Percentiles rank a stretch among this genome's conserved stretches.
Evolutionary conservation across 805 yeast species (phyloP).

Genomic region (Pichia deserticola): DNA sequence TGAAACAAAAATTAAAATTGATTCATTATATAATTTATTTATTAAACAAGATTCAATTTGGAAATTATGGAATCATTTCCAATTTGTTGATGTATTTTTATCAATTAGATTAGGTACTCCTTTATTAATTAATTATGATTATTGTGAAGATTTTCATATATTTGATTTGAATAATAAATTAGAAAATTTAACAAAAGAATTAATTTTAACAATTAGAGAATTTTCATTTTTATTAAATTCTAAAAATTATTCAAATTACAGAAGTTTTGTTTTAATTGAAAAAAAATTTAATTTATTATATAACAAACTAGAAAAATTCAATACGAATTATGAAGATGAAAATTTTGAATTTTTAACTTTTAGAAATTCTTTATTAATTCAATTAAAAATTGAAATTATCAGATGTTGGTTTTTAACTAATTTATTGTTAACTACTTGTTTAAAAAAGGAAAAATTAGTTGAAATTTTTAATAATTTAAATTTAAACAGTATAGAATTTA

Average conservation of each 20-base stretch:
- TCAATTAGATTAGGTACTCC: conserved; percentile 9
- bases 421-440: not conserved
- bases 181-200: not conserved
- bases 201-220: not conserved
- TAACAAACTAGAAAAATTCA: not conserved
- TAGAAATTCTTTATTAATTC: no score
- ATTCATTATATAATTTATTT: not conserved
- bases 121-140: conserved; percentile 8
- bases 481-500: not conserved
- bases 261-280: not conserved
- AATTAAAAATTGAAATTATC: not conserved
- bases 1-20: not conserved
- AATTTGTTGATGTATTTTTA: conserved; percentile 6
- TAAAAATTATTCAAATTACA: not conserved
- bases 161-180: not conserved
- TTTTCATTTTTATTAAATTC: not conserved
- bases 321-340: not conserved
- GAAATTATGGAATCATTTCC: conserved; percentile 9
- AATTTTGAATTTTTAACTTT: no score
- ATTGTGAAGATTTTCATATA: conserved; percentile 1
- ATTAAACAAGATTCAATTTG: not conserved
- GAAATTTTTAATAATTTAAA: not conserved
- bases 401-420: not conserved
- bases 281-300: not conserved
- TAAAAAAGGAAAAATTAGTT: not conserved